Conservation (phyloP, 2,329 filamentous ascomycete genomes). For the Pochonia chlamydosporia region DNA sequence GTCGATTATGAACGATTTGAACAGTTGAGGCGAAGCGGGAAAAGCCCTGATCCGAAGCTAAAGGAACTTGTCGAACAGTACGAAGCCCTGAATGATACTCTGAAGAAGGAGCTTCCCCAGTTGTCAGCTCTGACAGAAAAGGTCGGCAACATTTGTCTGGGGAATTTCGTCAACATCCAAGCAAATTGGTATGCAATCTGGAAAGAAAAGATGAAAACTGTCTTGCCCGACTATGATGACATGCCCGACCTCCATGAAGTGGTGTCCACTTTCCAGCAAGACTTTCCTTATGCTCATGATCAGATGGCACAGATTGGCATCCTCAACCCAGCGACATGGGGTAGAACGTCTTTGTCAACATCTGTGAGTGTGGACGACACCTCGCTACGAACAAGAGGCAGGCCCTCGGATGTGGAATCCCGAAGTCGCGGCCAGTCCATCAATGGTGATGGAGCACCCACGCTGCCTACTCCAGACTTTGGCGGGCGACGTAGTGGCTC, state of each 20-base stretch:
- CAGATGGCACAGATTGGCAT: constrained; percentile 67
- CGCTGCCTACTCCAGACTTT: constrained; percentile 61
- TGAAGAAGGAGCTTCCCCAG: constrained; percentile 86
- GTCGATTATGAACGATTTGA: constrained; percentile 81
- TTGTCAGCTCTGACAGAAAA: constrained; percentile 77
- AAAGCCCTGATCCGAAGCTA: constrained; percentile 82
- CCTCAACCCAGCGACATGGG: constrained; percentile 67
- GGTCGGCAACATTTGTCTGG: constrained; percentile 75
- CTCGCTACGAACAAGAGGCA: constrained; percentile 41
- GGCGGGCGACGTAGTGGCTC: constrained; percentile 60
- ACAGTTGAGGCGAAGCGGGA: constrained; percentile 70
- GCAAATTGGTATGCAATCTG: constrained; percentile 76
- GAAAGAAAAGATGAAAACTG: constrained; percentile 73
- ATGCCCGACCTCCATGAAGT: constrained; percentile 68
- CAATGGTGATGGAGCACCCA: constrained; percentile 57
- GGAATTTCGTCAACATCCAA: constrained; percentile 80
- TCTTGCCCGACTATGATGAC: constrained; percentile 59
- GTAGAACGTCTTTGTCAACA: constrained; percentile 51
- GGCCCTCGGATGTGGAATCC: constrained; percentile 43
- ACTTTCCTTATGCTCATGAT: constrained; percentile 72
- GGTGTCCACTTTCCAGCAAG: constrained; percentile 68
- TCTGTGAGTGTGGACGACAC: constrained; percentile 49
- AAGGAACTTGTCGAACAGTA: constrained; percentile 83
- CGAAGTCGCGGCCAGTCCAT: constrained; percentile 55
- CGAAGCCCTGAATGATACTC: constrained; percentile 81